phyloP scores from a whole-genome alignment of 305 asterid genomes.

The Salvia sclarea region DNA sequence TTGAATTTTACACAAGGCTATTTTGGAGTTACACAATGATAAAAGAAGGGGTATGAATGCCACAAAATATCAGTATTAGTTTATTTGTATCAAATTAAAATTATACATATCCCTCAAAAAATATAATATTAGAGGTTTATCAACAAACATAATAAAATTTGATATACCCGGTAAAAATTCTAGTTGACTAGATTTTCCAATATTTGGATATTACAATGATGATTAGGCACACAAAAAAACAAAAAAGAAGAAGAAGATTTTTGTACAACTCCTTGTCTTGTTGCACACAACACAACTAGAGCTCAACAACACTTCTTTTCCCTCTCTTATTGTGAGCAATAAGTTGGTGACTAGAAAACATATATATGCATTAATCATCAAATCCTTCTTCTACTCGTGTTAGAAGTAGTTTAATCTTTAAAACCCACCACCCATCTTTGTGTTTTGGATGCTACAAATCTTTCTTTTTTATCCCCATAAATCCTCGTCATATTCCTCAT shows the following conservation, averaged over 20 bases:
- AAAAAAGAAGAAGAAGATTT: background rate
- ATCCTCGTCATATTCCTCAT: background rate
- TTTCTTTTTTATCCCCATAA: background rate
- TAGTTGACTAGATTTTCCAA: background rate
- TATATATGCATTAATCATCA: background rate
- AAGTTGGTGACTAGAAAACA: conserved; percentile 25
- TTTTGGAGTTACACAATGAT: too few species aligned
- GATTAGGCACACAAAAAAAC: conserved; percentile 1
- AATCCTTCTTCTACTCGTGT: background rate
- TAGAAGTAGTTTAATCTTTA: conserved; percentile 14
- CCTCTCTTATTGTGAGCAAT: conserved; percentile 17
- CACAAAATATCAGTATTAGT: too few species aligned
- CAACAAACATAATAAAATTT: too few species aligned
- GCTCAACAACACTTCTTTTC: conserved; percentile 33
- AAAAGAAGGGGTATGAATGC: too few species aligned
- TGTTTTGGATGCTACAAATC: conserved; percentile 8
- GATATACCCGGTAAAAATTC: too few species aligned
- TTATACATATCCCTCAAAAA: too few species aligned
- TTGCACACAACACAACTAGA: conserved; percentile 15
- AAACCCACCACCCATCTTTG: conserved; percentile 28
- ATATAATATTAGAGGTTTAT: too few species aligned
- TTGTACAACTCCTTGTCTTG: conserved; percentile 1
- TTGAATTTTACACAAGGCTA: too few species aligned
- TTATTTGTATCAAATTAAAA: too few species aligned
- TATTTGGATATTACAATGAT: background rate